Conservation (phyloP, 2,329 filamentous ascomycete species). For the Dactylella cylindrospora region DNA sequence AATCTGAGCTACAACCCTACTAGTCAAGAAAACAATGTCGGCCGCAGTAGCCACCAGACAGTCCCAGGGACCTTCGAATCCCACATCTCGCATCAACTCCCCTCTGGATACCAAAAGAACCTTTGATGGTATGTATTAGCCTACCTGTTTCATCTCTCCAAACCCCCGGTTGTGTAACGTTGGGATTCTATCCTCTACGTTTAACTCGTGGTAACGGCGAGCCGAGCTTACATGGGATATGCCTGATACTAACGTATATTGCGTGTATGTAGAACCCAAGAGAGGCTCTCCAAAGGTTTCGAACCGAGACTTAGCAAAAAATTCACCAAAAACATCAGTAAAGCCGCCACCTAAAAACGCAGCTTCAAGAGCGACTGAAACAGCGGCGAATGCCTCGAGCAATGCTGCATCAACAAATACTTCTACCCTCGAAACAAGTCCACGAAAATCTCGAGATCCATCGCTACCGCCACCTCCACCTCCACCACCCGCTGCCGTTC, state of each 20-base stretch:
- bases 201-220: neutral
- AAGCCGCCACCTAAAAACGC: constrained; percentile 17
- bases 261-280: constrained; percentile 33
- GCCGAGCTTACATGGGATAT: neutral
- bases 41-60: constrained; percentile 49
- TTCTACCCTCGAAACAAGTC: constrained; percentile 16
- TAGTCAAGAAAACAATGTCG: constrained; percentile 48
- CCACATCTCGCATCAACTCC: constrained; percentile 48
- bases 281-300: constrained; percentile 31
- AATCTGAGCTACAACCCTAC: constrained; percentile 44
- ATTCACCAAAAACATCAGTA: constrained; percentile 22
- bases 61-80: constrained; percentile 46
- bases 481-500: constrained; percentile 54
- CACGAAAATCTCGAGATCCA: constrained; percentile 47
- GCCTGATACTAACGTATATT: constrained; percentile 16
- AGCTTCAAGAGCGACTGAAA: constrained; percentile 15
- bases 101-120: constrained; percentile 48
- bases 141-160: constrained; percentile 7
- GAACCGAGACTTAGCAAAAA: constrained; percentile 33
- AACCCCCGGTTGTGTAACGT: neutral
- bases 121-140: constrained; percentile 47
- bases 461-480: constrained; percentile 58
- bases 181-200: neutral
- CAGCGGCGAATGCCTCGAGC: constrained; percentile 7
- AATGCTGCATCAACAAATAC: constrained; percentile 6